These are phyloP conservation scores for Neurospora discreta DNA, from an alignment of 495 filamentous ascomycete genomes.

Conservation along the genomic window DNA sequence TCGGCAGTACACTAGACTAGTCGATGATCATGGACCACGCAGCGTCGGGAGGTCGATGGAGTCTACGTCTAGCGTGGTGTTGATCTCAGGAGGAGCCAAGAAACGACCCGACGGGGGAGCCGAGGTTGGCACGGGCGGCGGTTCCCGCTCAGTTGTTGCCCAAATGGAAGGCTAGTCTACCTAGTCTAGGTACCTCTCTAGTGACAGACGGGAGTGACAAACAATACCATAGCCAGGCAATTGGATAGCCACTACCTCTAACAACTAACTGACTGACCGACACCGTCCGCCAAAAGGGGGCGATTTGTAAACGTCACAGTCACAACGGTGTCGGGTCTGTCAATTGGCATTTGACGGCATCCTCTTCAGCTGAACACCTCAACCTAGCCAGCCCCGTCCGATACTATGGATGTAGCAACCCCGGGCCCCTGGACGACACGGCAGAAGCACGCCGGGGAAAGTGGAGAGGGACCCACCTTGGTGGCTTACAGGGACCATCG, in stretches of 20 bases:
- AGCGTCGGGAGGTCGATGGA: background rate
- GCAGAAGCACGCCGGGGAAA: background rate
- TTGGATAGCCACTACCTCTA: too few relatives aligned
- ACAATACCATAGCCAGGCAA: background rate
- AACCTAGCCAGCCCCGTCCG: background rate
- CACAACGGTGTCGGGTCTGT: too few relatives aligned
- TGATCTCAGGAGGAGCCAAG: background rate
- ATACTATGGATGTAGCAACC: too few relatives aligned
- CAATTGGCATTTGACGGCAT: background rate
- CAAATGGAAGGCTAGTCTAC: background rate
- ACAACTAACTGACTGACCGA: too few relatives aligned
- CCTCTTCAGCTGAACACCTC: background rate
- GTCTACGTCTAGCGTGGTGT: too few relatives aligned
- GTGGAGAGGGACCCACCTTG: background rate
- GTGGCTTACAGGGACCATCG: background rate
- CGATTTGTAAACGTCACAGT: too few relatives aligned
- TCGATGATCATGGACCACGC: too few relatives aligned
- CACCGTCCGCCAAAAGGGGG: too few relatives aligned
- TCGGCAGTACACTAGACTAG: background rate
- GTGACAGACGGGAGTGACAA: too few relatives aligned
- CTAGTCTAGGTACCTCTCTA: too few relatives aligned
- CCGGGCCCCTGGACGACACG: background rate
- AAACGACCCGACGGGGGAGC: background rate
- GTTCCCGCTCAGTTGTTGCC: background rate
- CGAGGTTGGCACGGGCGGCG: conserved; percentile 2